Base-by-base conservation (phyloP, 2,329 filamentous ascomycete species). In the Diatrype stigma region DNA sequence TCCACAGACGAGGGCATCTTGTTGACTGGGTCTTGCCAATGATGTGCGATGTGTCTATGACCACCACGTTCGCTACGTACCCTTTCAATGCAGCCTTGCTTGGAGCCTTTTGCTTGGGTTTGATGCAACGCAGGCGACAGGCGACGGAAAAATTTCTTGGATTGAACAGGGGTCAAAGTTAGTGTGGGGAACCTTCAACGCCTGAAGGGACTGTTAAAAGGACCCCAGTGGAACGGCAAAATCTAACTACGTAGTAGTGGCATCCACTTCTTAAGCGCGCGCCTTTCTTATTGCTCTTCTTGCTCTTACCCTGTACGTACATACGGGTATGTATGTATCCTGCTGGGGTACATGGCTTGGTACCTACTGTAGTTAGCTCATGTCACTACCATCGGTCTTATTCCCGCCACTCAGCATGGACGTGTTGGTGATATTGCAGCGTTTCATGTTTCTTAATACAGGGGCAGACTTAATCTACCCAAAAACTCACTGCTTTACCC, bases 1-100 rank as follows among this genome's bases (percentile, higher is more conserved):
- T 46, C 23, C 28, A 56, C 46, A 23, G 57, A 56, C 44, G 53
- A 45, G 35, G 58, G 50, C 58, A 60, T 60, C 32, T 46, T 51
- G 19, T 26, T 47, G 47, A n/a, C n/a, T n/a, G n/a, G n/a, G 45
- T 52, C 40, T 48, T 49, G 26, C 14, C 6, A 35, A n/a, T 5
- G 26, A 30, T 30, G 26, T 30, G n/a, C n/a, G n/a, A n/a, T n/a
- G 26, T 30, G 45, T 45, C 21, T 12, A 45, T 48, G 37, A 22
- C 38, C 10, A 16, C 38, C 42, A 40, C 48, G 32, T 35, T 26
- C 30, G 26, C 10, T 5, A 30, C 10, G 26, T 40, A n/a, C 19
- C 37, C 37, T 40, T 40, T 12, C 14, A 30, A 30, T 10, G 26
- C 26, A 30, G 26, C 26, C 26, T n/a, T n/a, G n/a, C n/a, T n/a